Evolutionary conservation across 345 rosid species (phyloP).

Genomic region (Melaleuca alternifolia): DNA sequence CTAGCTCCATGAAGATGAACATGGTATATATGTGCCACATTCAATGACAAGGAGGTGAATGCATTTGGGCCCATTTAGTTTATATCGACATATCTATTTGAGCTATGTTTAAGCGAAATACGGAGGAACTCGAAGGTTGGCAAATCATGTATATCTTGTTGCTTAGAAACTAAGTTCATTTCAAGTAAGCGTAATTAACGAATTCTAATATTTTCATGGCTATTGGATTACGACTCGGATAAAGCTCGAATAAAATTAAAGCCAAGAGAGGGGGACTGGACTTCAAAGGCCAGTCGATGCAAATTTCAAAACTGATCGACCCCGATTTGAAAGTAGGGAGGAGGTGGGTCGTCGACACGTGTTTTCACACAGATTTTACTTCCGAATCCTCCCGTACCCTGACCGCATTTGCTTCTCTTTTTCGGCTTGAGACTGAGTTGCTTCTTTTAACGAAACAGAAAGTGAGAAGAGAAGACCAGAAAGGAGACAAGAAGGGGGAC

Average conservation of each 20-base stretch:
- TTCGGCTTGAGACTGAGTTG: background rate
- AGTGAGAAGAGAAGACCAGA: background rate
- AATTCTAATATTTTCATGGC: background rate
- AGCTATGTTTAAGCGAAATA: background rate
- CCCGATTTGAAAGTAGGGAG: background rate
- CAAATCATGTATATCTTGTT: too few species aligned
- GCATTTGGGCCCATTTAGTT: background rate
- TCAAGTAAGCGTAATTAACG: background rate
- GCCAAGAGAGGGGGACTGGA: background rate
- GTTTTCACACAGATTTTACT: background rate
- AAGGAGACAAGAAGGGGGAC: background rate
- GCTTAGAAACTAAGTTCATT: background rate
- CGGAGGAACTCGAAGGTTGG: background rate
- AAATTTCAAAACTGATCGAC: background rate
- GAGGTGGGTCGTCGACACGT: background rate
- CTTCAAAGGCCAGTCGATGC: background rate
- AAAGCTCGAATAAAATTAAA: background rate
- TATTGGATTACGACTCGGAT: background rate
- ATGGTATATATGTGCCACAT: background rate
- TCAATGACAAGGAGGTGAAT: background rate
- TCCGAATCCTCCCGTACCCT: background rate
- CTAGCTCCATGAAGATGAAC: rapidly evolving
- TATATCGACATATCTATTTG: too few species aligned
- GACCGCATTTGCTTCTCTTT: background rate
- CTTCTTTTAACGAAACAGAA: background rate